Conservation (phyloP, 352 stramenopile species). For the Globisporangium barbulae region DNA sequence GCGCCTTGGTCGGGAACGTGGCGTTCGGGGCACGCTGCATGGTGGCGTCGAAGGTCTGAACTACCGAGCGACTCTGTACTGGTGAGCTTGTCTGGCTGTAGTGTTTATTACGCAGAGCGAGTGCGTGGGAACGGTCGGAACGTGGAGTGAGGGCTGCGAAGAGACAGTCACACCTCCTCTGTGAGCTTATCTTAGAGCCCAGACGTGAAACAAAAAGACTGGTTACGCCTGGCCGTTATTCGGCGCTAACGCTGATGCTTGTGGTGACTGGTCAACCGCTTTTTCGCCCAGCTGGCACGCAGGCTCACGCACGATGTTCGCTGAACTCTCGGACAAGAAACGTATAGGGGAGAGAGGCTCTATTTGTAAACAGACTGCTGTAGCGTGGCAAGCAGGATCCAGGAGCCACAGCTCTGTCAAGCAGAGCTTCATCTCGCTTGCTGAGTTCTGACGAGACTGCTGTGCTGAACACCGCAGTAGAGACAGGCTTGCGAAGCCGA, state of each 20-base stretch:
- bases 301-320: neutral
- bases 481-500: no score
- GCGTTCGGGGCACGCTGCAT: constrained; percentile 8
- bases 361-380: no score
- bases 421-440: no score
- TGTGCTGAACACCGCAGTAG: no score
- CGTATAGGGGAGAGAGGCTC: constrained; percentile 3
- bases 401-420: no score
- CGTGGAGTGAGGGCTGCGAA: neutral
- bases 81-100: neutral
- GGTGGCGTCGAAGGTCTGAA: neutral
- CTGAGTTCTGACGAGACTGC: no score
- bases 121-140: neutral
- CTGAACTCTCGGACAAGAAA: constrained; percentile 5
- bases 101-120: neutral
- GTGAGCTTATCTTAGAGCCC: no score
- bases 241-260: neutral
- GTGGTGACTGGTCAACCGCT: neutral
- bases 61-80: no score
- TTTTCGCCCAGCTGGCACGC: neutral
- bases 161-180: neutral
- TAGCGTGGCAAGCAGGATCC: no score
- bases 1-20: constrained; percentile 5
- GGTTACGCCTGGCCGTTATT: neutral
- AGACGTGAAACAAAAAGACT: neutral